Evolutionary conservation across 495 filamentous ascomycete genomes (phyloP), one percentile per base, ranked within the genome.

Genomic region (Bacidia gigantensis): DNA sequence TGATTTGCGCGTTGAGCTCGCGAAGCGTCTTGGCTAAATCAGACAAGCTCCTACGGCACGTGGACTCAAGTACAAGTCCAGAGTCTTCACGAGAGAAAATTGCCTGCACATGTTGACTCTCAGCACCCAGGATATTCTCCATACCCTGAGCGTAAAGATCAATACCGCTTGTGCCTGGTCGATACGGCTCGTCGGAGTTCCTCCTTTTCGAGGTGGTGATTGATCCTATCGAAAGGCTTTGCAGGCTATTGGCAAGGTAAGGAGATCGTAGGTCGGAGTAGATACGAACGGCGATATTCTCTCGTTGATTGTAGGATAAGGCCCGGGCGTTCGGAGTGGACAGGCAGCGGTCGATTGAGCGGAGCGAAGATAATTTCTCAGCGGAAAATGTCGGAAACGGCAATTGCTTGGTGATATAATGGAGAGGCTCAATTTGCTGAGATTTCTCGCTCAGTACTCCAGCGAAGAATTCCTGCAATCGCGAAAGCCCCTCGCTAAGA

Each of bases 121-220:
- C 92, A 26, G 87, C 79, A 21, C 80, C 65, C 58, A 95, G 89
- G 49, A 95, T 80, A 2, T 79, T 82, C 64, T 95, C 88, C 69
- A 97, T 77, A 1, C 82, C 86, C 56, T 81, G 82, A 0, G 87
- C 86, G 57, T 99, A 99, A 23, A 82, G 85, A 0, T 84, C 86
- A 57, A 97, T 93, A 14, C 87, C 92, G 65, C 89, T 96, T 23
- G 87, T 89, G n/a, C 88, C 89, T 60, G 87, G 79, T 46, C 82
- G 77, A 63, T 99, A 97, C 1, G 84, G 83, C 18, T 61, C 57
- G 60, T 90, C 86, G 0, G 80, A 72, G 14, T 78, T 76, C 63
- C 83, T 82, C 62, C 87, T 84, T 62, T 86, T 87, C 32, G 88
- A 82, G 3, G 89, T 96, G 61, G 81, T 93, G 49, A 94, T 75